Evolutionary conservation across 23 red algal species (phyloP), one percentile per base, ranked within the genome.

Genomic region (Rhodosorus marinus): DNA sequence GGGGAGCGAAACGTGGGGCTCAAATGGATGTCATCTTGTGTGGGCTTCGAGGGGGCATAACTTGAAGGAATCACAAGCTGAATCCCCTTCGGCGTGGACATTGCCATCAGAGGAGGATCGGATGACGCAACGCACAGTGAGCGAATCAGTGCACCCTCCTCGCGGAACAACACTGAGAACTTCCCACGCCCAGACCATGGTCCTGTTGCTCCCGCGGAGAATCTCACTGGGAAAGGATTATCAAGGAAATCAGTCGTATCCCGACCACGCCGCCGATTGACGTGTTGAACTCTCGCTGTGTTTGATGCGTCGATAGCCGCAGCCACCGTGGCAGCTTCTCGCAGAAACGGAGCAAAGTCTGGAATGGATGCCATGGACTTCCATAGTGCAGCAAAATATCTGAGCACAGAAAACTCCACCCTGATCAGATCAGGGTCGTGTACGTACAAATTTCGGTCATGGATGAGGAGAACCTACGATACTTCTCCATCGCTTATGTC

Each of bases 311-410:
- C 69, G 22, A 68, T 54, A 22, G 77, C 77, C 47, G 77, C 77
- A 25, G 63, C 77, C 4, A 82, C 77, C n/a, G 77, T 82, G 8
- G 77, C 77, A 23, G 77, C 77, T 23, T 82, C 77, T 32, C 57
- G 65, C 9, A 82, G 47, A 15, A 49, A 27, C 1, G 77, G 64
- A 1, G 77, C 77, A 34, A 73, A 82, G 43, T 82, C 77, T 27
- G 77, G 77, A 17, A 82, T 26, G 34, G 60, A 60, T 9, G 66
- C 65, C n/a, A 82, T 60, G 7, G 64, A 52, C 4, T 59, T 48
- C 77, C 77, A 82, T 2, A 82, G 49, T 21, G 53, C n/a, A n/a
- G n/a, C n/a, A n/a, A n/a, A n/a, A n/a, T n/a, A n/a, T n/a, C n/a
- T n/a, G n/a, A n/a, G n/a, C n/a, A n/a, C n/a, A n/a, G n/a, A n/a